These are phyloP conservation scores for Emericellopsis terricola DNA, from an alignment of 495 filamentous ascomycete genomes.

Conservation along the genomic window DNA sequence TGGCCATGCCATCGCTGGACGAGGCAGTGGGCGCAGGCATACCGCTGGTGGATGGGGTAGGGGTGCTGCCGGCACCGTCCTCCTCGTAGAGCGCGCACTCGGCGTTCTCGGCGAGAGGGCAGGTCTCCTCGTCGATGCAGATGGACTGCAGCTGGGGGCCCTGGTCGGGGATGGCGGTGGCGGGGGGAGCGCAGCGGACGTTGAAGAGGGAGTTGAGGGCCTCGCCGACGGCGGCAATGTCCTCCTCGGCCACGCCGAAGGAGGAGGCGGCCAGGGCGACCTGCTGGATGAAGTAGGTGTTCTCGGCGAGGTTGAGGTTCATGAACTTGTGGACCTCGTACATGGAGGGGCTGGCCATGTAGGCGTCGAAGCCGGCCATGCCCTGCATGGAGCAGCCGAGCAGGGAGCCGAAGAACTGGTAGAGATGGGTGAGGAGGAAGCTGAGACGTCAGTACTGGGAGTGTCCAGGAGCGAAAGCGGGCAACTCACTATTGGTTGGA, in stretches of 20 bases:
- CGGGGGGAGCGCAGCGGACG: slow-evolving; percentile 21
- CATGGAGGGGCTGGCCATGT: slow-evolving; percentile 23
- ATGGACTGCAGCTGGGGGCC: slow-evolving; percentile 25
- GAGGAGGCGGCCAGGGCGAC: slow-evolving; percentile 29
- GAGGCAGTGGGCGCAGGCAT: too few species aligned
- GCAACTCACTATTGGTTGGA: slow-evolving; percentile 32
- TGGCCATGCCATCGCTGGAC: too few species aligned
- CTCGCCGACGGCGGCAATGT: slow-evolving; percentile 18
- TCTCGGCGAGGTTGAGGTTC: slow-evolving; percentile 25
- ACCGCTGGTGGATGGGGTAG: too few species aligned
- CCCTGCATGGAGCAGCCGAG: slow-evolving; percentile 30
- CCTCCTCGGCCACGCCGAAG: slow-evolving; percentile 28
- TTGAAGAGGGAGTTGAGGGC: slow-evolving; percentile 25
- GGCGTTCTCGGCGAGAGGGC: background rate
- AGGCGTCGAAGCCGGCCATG: slow-evolving; percentile 20
- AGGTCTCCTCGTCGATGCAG: slow-evolving; percentile 14
- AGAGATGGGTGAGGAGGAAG: slow-evolving; percentile 25
- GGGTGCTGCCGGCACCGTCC: too few species aligned
- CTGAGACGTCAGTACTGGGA: background rate
- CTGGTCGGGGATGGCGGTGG: slow-evolving; percentile 9
- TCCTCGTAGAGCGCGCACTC: background rate
- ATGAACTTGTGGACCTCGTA: slow-evolving; percentile 39
- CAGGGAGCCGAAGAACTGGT: slow-evolving; percentile 33
- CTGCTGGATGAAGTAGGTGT: slow-evolving; percentile 36
- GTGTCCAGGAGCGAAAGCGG: background rate